Conservation (phyloP, 2,329 filamentous ascomycete genomes). For the Phaeosphaeria sp. region DNA sequence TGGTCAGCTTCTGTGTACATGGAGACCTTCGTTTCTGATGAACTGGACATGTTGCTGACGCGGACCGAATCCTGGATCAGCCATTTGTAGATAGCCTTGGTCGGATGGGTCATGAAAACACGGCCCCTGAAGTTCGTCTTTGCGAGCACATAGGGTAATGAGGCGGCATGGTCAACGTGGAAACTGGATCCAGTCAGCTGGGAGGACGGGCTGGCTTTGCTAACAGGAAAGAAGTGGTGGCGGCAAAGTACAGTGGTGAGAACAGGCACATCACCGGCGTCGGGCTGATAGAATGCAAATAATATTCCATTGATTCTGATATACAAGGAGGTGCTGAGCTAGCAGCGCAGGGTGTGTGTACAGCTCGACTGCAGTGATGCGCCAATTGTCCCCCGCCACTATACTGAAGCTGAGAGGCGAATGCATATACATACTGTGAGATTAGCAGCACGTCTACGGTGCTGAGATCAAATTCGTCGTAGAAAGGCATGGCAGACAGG, state of each 20-base stretch:
- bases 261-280: conserved; percentile 45
- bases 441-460: conserved; percentile 97
- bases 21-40: conserved; percentile 67
- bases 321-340: conserved; percentile 40
- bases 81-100: conserved; percentile 99
- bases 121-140: conserved; percentile 98
- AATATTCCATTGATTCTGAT: conserved; percentile 51
- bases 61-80: conserved; percentile 96
- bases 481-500: conserved; percentile 91
- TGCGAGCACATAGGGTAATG: conserved; percentile 94
- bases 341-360: conserved; percentile 22
- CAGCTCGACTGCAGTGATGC: conserved; percentile 44
- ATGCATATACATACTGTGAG: conserved; percentile 84
- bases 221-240: conserved; percentile 1
- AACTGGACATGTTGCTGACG: conserved; percentile 74
- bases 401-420: conserved; percentile 24
- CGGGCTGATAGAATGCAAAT: conserved; percentile 44
- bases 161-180: conserved; percentile 97
- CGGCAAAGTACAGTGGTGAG: conserved; percentile 27
- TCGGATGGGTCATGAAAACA: conserved; percentile 99
- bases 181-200: conserved; percentile 69
- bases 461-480: conserved; percentile 97
- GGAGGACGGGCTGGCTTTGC: neutral
- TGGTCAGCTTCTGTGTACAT: conserved; percentile 97
- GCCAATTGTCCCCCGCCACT: conserved; percentile 26